Evolutionary conservation across 768 basidiomycete genomes (phyloP).

Genomic region (Podaxis pistillaris): DNA sequence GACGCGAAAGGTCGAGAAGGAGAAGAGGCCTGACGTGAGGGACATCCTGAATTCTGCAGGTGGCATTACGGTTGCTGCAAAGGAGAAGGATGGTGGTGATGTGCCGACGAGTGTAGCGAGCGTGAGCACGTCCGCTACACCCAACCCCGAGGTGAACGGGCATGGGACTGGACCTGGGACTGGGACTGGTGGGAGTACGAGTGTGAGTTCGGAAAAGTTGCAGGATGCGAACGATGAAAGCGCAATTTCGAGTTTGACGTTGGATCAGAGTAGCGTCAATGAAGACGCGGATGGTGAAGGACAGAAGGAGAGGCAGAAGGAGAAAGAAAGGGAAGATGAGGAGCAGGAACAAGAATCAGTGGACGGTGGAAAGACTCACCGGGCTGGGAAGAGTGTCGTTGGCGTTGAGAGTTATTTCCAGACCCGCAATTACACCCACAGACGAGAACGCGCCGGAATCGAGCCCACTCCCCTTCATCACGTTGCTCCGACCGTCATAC

Average conservation of each 20-base stretch:
- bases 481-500: conserved; percentile 12
- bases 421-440: background rate
- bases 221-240: conserved; percentile 36
- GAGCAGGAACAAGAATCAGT: conserved; percentile 22
- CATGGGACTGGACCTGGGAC: background rate
- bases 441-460: conserved; percentile 11
- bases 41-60: conserved; percentile 21
- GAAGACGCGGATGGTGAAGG: conserved; percentile 18
- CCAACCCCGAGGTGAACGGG: conserved; percentile 34
- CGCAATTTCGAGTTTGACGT: conserved; percentile 54
- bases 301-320: conserved; percentile 12
- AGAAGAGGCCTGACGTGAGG: conserved; percentile 30
- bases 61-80: background rate
- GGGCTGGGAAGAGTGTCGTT: conserved; percentile 21
- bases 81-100: background rate
- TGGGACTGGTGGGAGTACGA: background rate
- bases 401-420: conserved; percentile 11
- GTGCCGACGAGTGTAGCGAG: conserved; percentile 2
- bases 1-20: conserved; percentile 47
- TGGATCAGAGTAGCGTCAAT: conserved; percentile 32
- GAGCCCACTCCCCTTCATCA: conserved; percentile 11
- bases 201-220: conserved; percentile 28
- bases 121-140: conserved; percentile 16
- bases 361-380: conserved; percentile 30
- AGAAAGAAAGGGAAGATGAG: conserved; percentile 21